Evolutionary conservation across 2,329 filamentous ascomycete genomes (phyloP), one percentile per base, ranked within the genome.

Genomic region (Cercospora beticola): DNA sequence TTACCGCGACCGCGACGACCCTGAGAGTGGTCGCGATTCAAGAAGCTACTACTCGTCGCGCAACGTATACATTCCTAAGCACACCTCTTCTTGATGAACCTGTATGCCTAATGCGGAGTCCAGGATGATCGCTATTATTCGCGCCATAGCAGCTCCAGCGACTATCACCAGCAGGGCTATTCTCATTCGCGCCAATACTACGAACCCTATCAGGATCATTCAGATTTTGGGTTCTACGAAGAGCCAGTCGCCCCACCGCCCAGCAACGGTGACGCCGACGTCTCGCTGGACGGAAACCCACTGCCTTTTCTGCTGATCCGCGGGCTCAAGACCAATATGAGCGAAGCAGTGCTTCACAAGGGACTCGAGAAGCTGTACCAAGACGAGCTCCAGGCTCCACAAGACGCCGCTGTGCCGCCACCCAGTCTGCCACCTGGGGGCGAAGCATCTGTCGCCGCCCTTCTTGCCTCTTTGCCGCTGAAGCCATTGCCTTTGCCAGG

Each of bases 351-450:
- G 59, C 83, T 96, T 9, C 90, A 89, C 0, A 89, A 87, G 66
- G 92, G 92, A 26, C 87, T 93, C 61, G 87, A 88, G 74, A 92
- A 92, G 72, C 84, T 96, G 4, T 92, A 92, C 75, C 90, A 71
- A 31, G 81, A 80, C 23, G 65, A 69, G 10, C 33, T 78, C 12
- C 49, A 65, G 14, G 16, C 56, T 23, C 33, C 28, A 26, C 28
- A 18, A 16, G 40, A 30, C 6, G 26, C 36, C 46, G 26, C 54
- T 23, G 56, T 57, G 26, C 21, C 56, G 18, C 16, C 64, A 14
- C 14, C 40, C 23, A 54, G 56, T 26, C 30, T 61, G 43, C 28
- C 18, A 16, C 23, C 40, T 40, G 62, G 66, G 64, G 58, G 81
- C 83, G 33, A 33, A 31, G 31, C 5, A n/a, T 52, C 31, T 5